Evolutionary conservation across 768 basidiomycete genomes (phyloP).

Genomic region (Porphyrellus cyaneotinctus): DNA sequence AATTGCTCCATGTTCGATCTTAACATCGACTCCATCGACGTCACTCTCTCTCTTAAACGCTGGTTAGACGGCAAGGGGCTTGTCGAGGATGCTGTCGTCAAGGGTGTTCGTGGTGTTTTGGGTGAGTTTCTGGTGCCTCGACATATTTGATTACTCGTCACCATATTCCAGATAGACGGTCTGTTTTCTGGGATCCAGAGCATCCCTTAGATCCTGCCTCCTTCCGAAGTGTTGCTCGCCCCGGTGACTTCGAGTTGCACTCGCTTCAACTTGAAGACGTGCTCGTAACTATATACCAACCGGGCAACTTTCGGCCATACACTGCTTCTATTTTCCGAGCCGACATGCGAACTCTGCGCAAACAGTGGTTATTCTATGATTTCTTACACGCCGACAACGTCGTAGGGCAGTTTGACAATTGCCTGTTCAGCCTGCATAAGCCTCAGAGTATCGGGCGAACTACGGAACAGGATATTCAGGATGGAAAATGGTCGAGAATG

Average conservation of each 20-base stretch:
- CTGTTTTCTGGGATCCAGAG: slow-evolving; percentile 80
- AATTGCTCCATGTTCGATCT: slow-evolving; percentile 93
- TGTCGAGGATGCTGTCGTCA: slow-evolving; percentile 84
- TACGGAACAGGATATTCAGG: slow-evolving; percentile 77
- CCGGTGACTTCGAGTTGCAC: slow-evolving; percentile 91
- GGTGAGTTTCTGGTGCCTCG: slow-evolving; percentile 45
- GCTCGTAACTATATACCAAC: slow-evolving; percentile 91
- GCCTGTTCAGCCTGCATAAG: slow-evolving; percentile 91
- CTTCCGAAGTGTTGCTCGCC: slow-evolving; percentile 68
- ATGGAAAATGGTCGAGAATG: slow-evolving; percentile 86
- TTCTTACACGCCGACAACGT: slow-evolving; percentile 87
- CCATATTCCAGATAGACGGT: slow-evolving; percentile 66
- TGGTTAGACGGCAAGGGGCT: slow-evolving; percentile 98
- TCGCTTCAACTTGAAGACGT: slow-evolving; percentile 89
- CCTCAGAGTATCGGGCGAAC: slow-evolving; percentile 95
- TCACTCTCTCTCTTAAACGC: slow-evolving; percentile 82
- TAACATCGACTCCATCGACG: slow-evolving; percentile 91
- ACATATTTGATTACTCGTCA: background rate
- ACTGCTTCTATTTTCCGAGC: slow-evolving; percentile 93
- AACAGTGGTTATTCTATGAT: slow-evolving; percentile 95
- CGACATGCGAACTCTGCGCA: slow-evolving; percentile 76
- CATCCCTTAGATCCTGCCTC: slow-evolving; percentile 75
- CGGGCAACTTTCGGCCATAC: slow-evolving; percentile 86
- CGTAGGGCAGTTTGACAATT: slow-evolving; percentile 97
- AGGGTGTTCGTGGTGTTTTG: slow-evolving; percentile 90